These are phyloP conservation scores for Metschnikowia santaceciliae DNA, from an alignment of 805 yeast species.

Conservation along the genomic window DNA sequence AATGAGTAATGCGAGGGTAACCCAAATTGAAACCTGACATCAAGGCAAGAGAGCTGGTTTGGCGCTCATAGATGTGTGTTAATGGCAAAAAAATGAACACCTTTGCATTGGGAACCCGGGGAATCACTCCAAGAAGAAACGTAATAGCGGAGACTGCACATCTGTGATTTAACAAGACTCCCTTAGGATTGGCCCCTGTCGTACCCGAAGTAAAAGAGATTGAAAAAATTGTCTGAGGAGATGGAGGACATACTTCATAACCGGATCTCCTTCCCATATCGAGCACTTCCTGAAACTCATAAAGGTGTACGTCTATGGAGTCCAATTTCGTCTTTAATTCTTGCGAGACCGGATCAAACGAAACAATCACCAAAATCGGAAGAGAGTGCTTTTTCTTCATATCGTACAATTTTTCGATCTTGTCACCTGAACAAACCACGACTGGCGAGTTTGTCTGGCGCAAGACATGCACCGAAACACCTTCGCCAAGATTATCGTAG, in stretches of 20 bases:
- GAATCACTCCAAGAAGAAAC: conserved; percentile 3
- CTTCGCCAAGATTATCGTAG: conserved; percentile 37
- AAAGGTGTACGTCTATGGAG: conserved; percentile 17
- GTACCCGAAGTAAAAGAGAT: conserved; percentile 61
- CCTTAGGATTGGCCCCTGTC: conserved; percentile 59
- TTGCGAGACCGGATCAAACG: conserved; percentile 17
- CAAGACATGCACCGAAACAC: conserved; percentile 30
- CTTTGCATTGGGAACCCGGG: not conserved
- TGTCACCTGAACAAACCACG: conserved; percentile 41
- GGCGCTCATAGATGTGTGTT: conserved; percentile 21
- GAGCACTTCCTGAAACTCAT: conserved; percentile 32
- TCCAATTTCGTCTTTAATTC: not conserved
- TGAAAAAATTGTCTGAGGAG: conserved; percentile 48
- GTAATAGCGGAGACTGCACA: conserved; percentile 7
- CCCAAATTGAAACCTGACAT: conserved; percentile 24
- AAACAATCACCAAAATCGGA: not conserved
- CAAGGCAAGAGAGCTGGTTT: conserved; percentile 11
- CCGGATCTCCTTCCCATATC: conserved; percentile 29
- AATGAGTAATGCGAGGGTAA: conserved; percentile 35
- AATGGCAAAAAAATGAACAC: conserved; percentile 20
- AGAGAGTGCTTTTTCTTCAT: conserved; percentile 35
- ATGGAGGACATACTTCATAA: conserved; percentile 41
- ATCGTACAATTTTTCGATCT: conserved; percentile 44
- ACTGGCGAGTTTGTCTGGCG: conserved; percentile 22
- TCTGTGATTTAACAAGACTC: conserved; percentile 47